Percentiles rank a stretch among this genome's conserved stretches.
Evolutionary conservation across 2,329 filamentous ascomycete species (phyloP).

Genomic region (Aquanectria penicillioides): DNA sequence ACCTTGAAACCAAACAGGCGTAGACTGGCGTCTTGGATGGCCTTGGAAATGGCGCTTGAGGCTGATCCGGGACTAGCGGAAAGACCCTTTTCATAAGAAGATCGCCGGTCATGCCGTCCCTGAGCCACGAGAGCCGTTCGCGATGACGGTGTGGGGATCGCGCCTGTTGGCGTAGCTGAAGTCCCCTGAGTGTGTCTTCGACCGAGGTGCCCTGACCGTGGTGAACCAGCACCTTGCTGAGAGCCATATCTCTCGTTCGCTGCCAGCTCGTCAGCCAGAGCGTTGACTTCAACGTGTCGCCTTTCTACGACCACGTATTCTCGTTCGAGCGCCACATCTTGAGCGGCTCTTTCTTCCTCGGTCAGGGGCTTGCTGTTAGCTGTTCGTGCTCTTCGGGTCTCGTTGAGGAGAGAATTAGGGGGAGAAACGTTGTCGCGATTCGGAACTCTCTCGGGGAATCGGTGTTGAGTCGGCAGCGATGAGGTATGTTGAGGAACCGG

Average conservation of each 20-base stretch:
- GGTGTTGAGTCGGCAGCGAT: conserved; percentile 59
- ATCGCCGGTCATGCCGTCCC: conserved; percentile 78
- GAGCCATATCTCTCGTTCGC: conserved; percentile 74
- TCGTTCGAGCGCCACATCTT: conserved; percentile 89
- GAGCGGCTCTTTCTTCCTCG: conserved; percentile 77
- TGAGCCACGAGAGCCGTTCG: conserved; percentile 79
- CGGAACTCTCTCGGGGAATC: conserved; percentile 31
- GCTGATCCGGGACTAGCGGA: conserved; percentile 78
- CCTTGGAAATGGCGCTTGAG: conserved; percentile 92
- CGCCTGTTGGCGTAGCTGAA: conserved; percentile 75
- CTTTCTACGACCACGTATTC: conserved; percentile 98
- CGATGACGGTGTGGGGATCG: conserved; percentile 72
- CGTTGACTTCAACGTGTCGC: conserved; percentile 94
- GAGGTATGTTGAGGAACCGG: conserved; percentile 57
- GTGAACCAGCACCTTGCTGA: conserved; percentile 57
- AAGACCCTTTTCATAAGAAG: conserved; percentile 80
- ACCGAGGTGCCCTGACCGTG: conserved; percentile 71
- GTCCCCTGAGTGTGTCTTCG: conserved; percentile 81
- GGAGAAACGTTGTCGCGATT: conserved; percentile 40
- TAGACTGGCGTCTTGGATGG: conserved; percentile 89
- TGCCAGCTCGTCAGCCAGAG: conserved; percentile 93
- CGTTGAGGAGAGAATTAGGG: conserved; percentile 47
- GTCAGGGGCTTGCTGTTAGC: conserved; percentile 45
- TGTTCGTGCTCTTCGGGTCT: conserved; percentile 43
- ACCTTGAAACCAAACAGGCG: conserved; percentile 78